A percentile compares a stretch with the other conserved stretches of the same genome.
Evolutionary conservation across 352 stramenopile genomes (phyloP).

Genomic region (Stramenopiles sp.): DNA sequence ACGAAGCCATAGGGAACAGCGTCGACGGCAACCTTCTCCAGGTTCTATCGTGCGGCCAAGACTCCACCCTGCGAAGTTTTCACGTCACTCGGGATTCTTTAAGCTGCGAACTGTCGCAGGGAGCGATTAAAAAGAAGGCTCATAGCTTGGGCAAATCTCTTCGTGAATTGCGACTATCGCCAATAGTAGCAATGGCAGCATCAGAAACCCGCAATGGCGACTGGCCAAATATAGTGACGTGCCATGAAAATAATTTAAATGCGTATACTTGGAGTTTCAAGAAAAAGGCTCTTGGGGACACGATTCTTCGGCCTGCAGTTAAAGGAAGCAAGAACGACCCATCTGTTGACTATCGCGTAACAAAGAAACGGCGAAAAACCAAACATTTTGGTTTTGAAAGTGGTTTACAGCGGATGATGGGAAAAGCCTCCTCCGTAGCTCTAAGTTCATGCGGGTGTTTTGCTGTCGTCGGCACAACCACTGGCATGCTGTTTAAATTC

Average conservation of each 20-base stretch:
- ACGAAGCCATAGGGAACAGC: constrained; percentile 51
- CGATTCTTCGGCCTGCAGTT: too few relatives aligned
- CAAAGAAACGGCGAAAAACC: too few relatives aligned
- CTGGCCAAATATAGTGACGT: constrained; percentile 82
- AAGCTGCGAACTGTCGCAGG: constrained; percentile 63
- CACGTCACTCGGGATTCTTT: constrained; percentile 66
- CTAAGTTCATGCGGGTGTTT: constrained; percentile 78
- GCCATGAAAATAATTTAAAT: constrained; percentile 67
- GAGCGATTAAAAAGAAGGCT: constrained; percentile 65
- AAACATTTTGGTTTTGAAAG: too few relatives aligned
- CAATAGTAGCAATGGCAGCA: constrained; percentile 64
- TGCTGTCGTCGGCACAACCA: constrained; percentile 66
- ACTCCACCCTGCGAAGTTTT: constrained; percentile 67
- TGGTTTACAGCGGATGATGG: too few relatives aligned
- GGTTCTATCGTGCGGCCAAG: constrained; percentile 63
- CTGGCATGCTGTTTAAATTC: constrained; percentile 77
- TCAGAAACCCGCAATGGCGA: constrained; percentile 57
- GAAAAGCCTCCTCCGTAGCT: too few relatives aligned
- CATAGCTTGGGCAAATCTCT: constrained; percentile 39
- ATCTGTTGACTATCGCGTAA: too few relatives aligned
- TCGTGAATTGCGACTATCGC: constrained; percentile 66
- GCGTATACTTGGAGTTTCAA: constrained; percentile 84
- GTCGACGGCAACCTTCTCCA: constrained; percentile 56
- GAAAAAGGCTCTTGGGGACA: constrained; percentile 67
- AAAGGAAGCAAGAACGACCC: too few relatives aligned